A percentile compares a stretch with the other conserved stretches of the same genome.
Conservation (phyloP, 306 rosid species). For the Benincasa hispida region DNA sequence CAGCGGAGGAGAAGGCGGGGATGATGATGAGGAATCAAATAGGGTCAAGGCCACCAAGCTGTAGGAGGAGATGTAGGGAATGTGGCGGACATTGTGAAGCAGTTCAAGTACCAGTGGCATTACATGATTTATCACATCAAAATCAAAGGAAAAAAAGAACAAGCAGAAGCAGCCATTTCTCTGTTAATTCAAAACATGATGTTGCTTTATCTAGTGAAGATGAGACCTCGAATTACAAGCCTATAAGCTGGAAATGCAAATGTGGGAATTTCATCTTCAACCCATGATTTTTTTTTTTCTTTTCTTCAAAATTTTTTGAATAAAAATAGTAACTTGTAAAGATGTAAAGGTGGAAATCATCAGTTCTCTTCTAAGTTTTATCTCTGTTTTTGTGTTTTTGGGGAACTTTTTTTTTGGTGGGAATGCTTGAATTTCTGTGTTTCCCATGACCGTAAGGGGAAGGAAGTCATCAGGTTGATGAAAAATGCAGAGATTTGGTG, state of each 20-base stretch:
- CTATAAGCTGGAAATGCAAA: conserved; percentile 82
- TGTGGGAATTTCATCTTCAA: conserved; percentile 58
- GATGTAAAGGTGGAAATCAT: background rate
- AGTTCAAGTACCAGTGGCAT: conserved; percentile 55
- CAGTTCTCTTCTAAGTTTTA: background rate
- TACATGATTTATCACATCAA: conserved; percentile 25
- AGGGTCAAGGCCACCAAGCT: conserved; percentile 74
- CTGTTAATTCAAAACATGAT: background rate
- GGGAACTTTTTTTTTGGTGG: background rate
- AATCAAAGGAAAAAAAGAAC: conserved; percentile 8
- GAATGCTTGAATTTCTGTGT: conserved; percentile 3
- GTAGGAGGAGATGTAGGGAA: conserved; percentile 37
- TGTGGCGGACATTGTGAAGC: conserved; percentile 73
- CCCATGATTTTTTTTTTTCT: conserved; percentile 27
- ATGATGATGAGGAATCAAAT: conserved; percentile 19
- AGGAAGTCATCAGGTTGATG: background rate
- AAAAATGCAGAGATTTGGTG: background rate
- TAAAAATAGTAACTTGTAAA: background rate
- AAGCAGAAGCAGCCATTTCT: background rate
- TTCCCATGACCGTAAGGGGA: background rate
- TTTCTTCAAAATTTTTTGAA: background rate
- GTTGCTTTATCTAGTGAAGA: conserved; percentile 37
- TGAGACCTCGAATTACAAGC: conserved; percentile 62
- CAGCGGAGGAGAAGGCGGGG: background rate
- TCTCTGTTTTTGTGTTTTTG: background rate